phyloP scores from a whole-genome alignment of 495 filamentous ascomycete genomes.

The Hyphodiscus hymeniophilus region DNA sequence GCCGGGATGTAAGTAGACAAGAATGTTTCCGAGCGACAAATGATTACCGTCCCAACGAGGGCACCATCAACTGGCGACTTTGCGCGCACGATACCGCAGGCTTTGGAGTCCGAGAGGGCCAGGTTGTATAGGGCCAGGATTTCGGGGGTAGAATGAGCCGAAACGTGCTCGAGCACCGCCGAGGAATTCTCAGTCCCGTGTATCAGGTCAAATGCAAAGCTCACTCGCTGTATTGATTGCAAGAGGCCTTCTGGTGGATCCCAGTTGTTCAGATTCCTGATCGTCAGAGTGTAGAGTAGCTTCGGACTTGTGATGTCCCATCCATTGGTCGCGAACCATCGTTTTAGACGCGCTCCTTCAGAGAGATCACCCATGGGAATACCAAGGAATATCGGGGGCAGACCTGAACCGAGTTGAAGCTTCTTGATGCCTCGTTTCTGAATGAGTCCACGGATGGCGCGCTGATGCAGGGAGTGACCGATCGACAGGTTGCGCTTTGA shows the following conservation, averaged over 20 bases:
- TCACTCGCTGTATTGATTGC: conserved; percentile 59
- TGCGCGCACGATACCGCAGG: conserved; percentile 76
- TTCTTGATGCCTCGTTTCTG: conserved; percentile 55
- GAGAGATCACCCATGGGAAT: conserved; percentile 40
- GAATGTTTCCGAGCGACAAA: conserved; percentile 60
- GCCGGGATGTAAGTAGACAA: conserved; percentile 65
- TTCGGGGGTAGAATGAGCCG: conserved; percentile 66
- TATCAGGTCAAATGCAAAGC: conserved; percentile 68
- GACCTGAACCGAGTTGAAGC: conserved; percentile 69
- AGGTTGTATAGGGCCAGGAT: conserved; percentile 76
- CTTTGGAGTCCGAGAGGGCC: conserved; percentile 61
- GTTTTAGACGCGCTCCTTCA: conserved; percentile 18
- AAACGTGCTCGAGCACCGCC: conserved; percentile 65
- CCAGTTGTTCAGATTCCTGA: conserved; percentile 64
- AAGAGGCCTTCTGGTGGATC: conserved; percentile 63
- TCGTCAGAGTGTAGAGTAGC: conserved; percentile 55
- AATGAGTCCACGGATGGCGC: conserved; percentile 65
- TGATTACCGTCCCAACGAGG: conserved; percentile 73
- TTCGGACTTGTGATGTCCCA: conserved; percentile 59
- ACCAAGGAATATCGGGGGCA: conserved; percentile 73
- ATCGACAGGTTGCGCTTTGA: conserved; percentile 76
- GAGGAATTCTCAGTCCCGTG: conserved; percentile 72
- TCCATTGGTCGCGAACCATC: conserved; percentile 58
- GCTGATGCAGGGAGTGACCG: conserved; percentile 73
- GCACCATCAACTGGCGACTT: conserved; percentile 58